Base-by-base conservation (phyloP, 768 basidiomycete species). In the Lentinula sp. region DNA sequence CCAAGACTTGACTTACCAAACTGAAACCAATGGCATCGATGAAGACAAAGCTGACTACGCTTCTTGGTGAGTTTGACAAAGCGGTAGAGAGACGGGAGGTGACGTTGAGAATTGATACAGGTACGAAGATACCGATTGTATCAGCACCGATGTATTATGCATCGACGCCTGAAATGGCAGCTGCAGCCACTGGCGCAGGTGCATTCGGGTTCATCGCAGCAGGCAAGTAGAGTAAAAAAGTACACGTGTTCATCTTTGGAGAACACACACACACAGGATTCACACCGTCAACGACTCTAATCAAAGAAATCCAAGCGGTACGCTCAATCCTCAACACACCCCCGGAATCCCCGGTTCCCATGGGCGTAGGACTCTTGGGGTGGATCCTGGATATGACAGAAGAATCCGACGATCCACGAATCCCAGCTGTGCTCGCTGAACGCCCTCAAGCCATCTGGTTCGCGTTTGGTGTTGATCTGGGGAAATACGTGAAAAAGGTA, bases 121-220 rank as follows among this genome's bases (percentile, higher is more conserved):
- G 73, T 42, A 68, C 83, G 58, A 70, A 71, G 16, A 72, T 74
- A 4, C 87, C 87, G 13, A 72, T 88, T 35, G 70, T 87, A 8
- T 74, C 76, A 3, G 81, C 85, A 5, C 82, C 87, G 0, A 88
- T 88, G 87, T 77, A 78, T 0, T 78, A 75, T 10, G 85, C 72
- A 2, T 33, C 70, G 2, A 71, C 70, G 2, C 64, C 67, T 0
- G 64, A 67, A n/a, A 63, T 72, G 18, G 78, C 77, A 6, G 77
- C 79, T 1, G 74, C 78, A 33, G 83, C 85, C 41, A 76, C 76
- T 46, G 71, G 71, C 0, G 83, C 72, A 0, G 87, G 87, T 12
- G 87, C 79, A 0, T 80, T 87, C 43, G 86, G 84, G 0, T 82
- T 85, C 12, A 50, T 28, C 48, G 23, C 42, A 6, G 53, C 53